These are phyloP conservation scores for Cruciata laevipes DNA, from an alignment of 257 asterid species.

Conservation along the genomic window DNA sequence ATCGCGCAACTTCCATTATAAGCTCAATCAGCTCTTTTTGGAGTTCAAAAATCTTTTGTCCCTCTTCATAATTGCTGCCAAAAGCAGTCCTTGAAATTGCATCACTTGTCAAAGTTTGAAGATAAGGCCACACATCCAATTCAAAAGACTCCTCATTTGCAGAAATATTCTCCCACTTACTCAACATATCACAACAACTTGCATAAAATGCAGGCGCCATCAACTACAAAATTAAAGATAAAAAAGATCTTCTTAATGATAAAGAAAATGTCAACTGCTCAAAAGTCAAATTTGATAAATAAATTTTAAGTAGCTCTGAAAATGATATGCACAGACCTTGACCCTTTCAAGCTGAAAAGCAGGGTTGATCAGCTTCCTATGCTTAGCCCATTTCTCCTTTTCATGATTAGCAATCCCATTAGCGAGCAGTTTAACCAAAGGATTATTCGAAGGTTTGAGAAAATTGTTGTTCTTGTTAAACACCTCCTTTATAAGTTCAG, in stretches of 20 bases:
- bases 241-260: no score
- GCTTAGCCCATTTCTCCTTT: slow-evolving; percentile 27
- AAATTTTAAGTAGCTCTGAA: not conserved
- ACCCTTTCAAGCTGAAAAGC: slow-evolving; percentile 24
- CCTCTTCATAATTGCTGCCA: slow-evolving; percentile 26
- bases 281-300: no score
- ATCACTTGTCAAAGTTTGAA: slow-evolving; percentile 22
- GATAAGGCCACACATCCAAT: slow-evolving; percentile 24
- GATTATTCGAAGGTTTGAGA: slow-evolving; percentile 19
- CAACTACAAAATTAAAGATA: not conserved
- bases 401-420: slow-evolving; percentile 19
- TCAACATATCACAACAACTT: slow-evolving; percentile 16
- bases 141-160: slow-evolving; percentile 12
- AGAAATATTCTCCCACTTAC: slow-evolving; percentile 20
- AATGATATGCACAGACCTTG: not conserved
- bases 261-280: no score
- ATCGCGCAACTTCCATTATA: not conserved
- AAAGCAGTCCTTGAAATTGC: slow-evolving; percentile 25
- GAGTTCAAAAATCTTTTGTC: slow-evolving; percentile 17
- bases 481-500: slow-evolving; percentile 19
- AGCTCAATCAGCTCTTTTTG: slow-evolving; percentile 17
- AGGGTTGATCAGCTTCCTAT: slow-evolving; percentile 26
- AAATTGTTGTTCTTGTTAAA: slow-evolving; percentile 13
- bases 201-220: slow-evolving; percentile 20
- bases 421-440: slow-evolving; percentile 5